phyloP scores from a whole-genome alignment of 352 stramenopile species.

The Globisporangium okanoganense region DNA sequence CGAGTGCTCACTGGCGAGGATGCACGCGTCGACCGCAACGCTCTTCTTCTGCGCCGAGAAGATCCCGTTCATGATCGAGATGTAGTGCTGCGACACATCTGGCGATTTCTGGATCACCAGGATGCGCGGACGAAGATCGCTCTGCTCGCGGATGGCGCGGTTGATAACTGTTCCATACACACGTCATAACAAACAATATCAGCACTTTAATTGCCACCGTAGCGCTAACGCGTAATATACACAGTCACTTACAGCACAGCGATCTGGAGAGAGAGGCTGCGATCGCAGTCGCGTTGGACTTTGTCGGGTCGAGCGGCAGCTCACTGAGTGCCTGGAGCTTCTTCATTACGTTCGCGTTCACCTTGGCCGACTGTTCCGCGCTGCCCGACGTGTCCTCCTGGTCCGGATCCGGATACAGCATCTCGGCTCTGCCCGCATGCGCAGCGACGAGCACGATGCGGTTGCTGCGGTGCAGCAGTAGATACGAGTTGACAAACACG shows the following conservation, averaged over 20 bases:
- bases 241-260: slow-evolving; percentile 62
- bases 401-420: slow-evolving; percentile 72
- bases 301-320: slow-evolving; percentile 37
- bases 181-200: not conserved
- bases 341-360: slow-evolving; percentile 69
- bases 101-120: slow-evolving; percentile 81
- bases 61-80: slow-evolving; percentile 89
- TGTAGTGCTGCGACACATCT: slow-evolving; percentile 86
- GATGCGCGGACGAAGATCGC: slow-evolving; percentile 73
- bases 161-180: slow-evolving; percentile 70
- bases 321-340: slow-evolving; percentile 60
- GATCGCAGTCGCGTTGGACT: slow-evolving; percentile 64
- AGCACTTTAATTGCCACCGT: not conserved
- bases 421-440: slow-evolving; percentile 62
- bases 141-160: slow-evolving; percentile 72
- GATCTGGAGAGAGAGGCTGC: slow-evolving; percentile 72
- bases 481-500: slow-evolving; percentile 86
- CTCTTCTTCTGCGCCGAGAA: slow-evolving; percentile 88
- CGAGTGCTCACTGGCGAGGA: slow-evolving; percentile 70
- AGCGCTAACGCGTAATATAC: not conserved
- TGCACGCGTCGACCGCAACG: slow-evolving; percentile 78
- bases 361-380: slow-evolving; percentile 67
- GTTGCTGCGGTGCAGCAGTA: slow-evolving; percentile 84
- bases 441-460: slow-evolving; percentile 81
- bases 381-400: slow-evolving; percentile 59